Conservation (phyloP, 495 filamentous ascomycete genomes). For the Aspergillus ostianus region DNA sequence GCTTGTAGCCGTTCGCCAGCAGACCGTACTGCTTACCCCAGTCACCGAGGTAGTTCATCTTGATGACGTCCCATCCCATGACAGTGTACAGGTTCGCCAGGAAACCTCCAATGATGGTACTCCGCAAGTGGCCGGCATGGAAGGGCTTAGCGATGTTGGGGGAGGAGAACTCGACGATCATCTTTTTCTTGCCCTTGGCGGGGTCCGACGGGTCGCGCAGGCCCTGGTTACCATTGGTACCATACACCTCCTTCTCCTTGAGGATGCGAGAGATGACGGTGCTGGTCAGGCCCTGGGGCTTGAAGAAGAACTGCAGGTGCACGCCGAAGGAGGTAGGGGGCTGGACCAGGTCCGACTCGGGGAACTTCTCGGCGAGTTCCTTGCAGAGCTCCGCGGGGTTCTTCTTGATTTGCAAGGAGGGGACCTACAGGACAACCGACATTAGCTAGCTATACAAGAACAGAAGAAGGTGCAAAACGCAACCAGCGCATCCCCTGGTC, state of each 20-base stretch:
- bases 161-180: constrained; percentile 71
- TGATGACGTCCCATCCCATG: constrained; percentile 69
- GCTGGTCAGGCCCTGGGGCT: constrained; percentile 54
- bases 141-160: constrained; percentile 79
- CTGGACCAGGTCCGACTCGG: constrained; percentile 71
- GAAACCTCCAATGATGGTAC: constrained; percentile 75
- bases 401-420: constrained; percentile 80
- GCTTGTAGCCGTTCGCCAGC: constrained; percentile 64
- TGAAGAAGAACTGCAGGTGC: constrained; percentile 83
- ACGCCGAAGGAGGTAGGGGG: constrained; percentile 61
- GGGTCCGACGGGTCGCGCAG: constrained; percentile 66
- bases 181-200: constrained; percentile 67
- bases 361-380: constrained; percentile 76
- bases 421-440: constrained; percentile 38
- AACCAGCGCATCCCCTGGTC: constrained; percentile 1
- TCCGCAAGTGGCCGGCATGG: constrained; percentile 69
- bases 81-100: constrained; percentile 65
- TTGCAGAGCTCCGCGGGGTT: constrained; percentile 62
- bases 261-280: constrained; percentile 65
- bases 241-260: constrained; percentile 58
- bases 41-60: constrained; percentile 75
- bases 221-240: constrained; percentile 63
- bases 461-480: neutral
- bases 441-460: neutral
- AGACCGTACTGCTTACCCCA: constrained; percentile 78